Evolutionary conservation across 768 basidiomycete genomes (phyloP).

Genomic region (Boletus vermiculosoides): DNA sequence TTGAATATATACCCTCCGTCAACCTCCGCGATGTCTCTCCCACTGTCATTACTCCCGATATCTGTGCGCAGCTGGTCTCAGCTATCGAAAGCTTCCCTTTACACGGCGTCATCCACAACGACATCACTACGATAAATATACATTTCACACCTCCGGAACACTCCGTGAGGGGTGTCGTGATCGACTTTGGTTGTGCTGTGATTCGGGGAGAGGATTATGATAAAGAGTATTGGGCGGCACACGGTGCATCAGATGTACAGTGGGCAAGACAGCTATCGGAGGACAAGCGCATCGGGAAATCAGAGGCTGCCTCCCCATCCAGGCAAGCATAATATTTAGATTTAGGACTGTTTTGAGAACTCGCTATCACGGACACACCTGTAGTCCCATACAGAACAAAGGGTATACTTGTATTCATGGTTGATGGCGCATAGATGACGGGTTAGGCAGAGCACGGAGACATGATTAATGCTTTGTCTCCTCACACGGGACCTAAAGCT

Average conservation of each 20-base stretch:
- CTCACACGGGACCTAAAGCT: too few species aligned
- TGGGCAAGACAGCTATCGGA: background rate
- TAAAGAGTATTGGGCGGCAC: background rate
- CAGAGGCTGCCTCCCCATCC: background rate
- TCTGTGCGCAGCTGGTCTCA: background rate
- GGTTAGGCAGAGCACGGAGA: too few species aligned
- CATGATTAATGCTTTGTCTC: too few species aligned
- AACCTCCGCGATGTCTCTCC: background rate
- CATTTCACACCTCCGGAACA: background rate
- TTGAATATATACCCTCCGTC: slow-evolving; percentile 10
- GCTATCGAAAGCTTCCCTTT: background rate
- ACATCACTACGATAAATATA: slow-evolving; percentile 2
- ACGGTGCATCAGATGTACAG: background rate
- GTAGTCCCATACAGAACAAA: too few species aligned
- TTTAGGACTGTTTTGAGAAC: too few species aligned
- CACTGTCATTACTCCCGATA: background rate
- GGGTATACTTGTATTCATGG: too few species aligned
- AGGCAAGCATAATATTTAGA: background rate
- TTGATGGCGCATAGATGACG: too few species aligned
- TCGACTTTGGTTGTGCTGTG: background rate
- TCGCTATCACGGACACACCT: too few species aligned
- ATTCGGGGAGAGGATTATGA: background rate
- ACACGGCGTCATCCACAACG: background rate
- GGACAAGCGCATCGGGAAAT: background rate
- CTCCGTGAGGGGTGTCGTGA: background rate